Conservation (phyloP, 2,329 filamentous ascomycete species). For the Myrmaecium sp. region DNA sequence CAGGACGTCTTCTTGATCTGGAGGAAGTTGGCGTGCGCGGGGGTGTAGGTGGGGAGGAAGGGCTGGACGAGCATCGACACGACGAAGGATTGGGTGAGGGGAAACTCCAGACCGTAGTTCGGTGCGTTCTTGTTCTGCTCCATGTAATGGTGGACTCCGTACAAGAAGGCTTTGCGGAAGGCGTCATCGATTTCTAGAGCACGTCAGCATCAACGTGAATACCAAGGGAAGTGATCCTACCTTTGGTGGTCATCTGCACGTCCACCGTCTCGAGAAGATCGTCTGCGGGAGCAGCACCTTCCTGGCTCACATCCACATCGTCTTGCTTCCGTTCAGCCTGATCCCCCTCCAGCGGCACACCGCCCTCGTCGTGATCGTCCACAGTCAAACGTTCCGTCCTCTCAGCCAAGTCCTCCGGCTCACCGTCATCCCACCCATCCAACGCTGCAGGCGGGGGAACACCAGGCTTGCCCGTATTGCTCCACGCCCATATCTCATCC, state of each 20-base stretch:
- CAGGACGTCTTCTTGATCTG: slow-evolving; percentile 55
- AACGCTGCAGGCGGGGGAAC: slow-evolving; percentile 34
- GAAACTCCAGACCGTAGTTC: slow-evolving; percentile 41
- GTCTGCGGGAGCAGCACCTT: slow-evolving; percentile 17
- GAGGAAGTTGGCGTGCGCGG: slow-evolving; percentile 37
- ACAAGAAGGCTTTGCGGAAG: slow-evolving; percentile 48
- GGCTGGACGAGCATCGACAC: slow-evolving; percentile 50
- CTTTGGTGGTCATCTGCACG: slow-evolving; percentile 39
- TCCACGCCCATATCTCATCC: slow-evolving; percentile 53
- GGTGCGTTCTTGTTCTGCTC: slow-evolving; percentile 33
- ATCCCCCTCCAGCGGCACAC: slow-evolving; percentile 22
- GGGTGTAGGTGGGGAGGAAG: slow-evolving; percentile 42
- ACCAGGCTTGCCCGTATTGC: slow-evolving; percentile 35
- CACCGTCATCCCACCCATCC: slow-evolving; percentile 30
- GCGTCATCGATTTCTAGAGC: slow-evolving; percentile 47
- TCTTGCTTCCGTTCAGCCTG: slow-evolving; percentile 15
- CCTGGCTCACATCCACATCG: slow-evolving; percentile 13
- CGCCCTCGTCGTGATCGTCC: slow-evolving; percentile 28
- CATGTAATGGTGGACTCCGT: slow-evolving; percentile 43
- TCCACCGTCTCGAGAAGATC: slow-evolving; percentile 22
- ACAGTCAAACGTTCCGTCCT: slow-evolving; percentile 24
- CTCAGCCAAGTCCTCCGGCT: slow-evolving; percentile 19
- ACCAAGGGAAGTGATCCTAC: slow-evolving; percentile 16
- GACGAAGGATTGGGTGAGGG: slow-evolving; percentile 45
- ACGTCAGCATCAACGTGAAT: slow-evolving; percentile 5